Percentiles rank a stretch among this genome's conserved stretches.
These are phyloP conservation scores for Lasiodiplodia hormozganensis DNA, from an alignment of 2,329 filamentous ascomycete species.

Conservation along the genomic window DNA sequence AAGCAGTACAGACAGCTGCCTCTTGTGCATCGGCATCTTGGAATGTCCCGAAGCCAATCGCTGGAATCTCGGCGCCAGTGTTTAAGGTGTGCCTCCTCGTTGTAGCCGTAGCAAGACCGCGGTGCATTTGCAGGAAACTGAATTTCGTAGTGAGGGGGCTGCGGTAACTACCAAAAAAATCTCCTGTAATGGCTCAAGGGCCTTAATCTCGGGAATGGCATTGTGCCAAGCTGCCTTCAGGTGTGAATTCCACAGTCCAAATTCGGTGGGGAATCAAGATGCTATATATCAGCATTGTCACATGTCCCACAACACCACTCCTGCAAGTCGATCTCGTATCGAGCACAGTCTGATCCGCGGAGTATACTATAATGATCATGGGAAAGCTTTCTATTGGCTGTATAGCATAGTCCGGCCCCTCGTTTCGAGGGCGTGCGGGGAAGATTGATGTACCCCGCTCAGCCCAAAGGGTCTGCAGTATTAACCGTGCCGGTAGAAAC, in stretches of 20 bases:
- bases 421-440: slow-evolving; percentile 7
- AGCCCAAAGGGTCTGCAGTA: too few relatives aligned
- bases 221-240: too few relatives aligned
- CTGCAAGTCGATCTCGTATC: background rate
- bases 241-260: too few relatives aligned
- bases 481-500: too few relatives aligned
- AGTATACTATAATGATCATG: background rate
- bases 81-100: slow-evolving; percentile 10
- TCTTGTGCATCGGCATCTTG: slow-evolving; percentile 42
- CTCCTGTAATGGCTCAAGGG: too few relatives aligned
- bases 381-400: background rate
- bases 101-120: slow-evolving; percentile 41
- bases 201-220: too few relatives aligned
- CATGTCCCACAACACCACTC: background rate
- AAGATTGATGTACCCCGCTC: background rate
- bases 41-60: slow-evolving; percentile 44
- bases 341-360: background rate
- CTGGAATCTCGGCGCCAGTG: slow-evolving; percentile 15
- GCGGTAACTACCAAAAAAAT: slow-evolving; percentile 34
- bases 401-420: background rate
- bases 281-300: background rate
- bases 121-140: slow-evolving; percentile 38
- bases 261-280: background rate
- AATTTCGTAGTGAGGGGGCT: slow-evolving; percentile 31
- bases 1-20: slow-evolving; percentile 49